phyloP scores from a whole-genome alignment of 2,329 filamentous ascomycete genomes.

The Triangularia setosa region DNA sequence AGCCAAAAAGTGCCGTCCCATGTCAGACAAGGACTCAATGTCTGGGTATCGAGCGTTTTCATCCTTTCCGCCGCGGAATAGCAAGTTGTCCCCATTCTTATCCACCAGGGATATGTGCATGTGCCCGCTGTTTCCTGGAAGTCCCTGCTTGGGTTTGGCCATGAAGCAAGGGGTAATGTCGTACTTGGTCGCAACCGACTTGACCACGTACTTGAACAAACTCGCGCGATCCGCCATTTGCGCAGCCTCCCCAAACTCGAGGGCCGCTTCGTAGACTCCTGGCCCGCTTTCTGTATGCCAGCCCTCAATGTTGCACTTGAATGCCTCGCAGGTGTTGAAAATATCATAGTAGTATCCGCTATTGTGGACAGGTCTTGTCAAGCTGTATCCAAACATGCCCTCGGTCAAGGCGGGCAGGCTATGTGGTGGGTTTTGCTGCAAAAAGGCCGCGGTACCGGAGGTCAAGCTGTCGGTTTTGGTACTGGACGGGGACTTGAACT shows the following conservation, averaged over 20 bases:
- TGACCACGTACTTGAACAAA: constrained; percentile 93
- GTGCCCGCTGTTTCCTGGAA: constrained; percentile 93
- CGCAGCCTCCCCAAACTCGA: constrained; percentile 83
- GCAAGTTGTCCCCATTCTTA: constrained; percentile 75
- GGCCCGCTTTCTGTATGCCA: constrained; percentile 96
- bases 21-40: constrained; percentile 74
- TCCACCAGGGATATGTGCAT: constrained; percentile 91
- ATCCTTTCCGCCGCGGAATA: constrained; percentile 70
- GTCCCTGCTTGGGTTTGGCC: constrained; percentile 88
- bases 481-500: constrained; percentile 67
- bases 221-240: constrained; percentile 89
- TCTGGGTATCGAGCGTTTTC: constrained; percentile 69
- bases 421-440: constrained; percentile 67
- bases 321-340: constrained; percentile 73
- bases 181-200: constrained; percentile 79
- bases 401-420: constrained; percentile 78
- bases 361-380: constrained; percentile 83
- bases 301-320: constrained; percentile 79
- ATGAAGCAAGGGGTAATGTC: constrained; percentile 97
- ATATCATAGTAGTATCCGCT: constrained; percentile 89
- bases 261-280: constrained; percentile 90
- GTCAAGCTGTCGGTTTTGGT: constrained; percentile 51
- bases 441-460: constrained; percentile 65
- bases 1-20: constrained; percentile 89
- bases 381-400: constrained; percentile 93